A percentile compares a stretch with the other conserved stretches of the same genome.
phyloP scores from a whole-genome alignment of 2,329 filamentous ascomycete species.

The Chrysoporthe puriensis region DNA sequence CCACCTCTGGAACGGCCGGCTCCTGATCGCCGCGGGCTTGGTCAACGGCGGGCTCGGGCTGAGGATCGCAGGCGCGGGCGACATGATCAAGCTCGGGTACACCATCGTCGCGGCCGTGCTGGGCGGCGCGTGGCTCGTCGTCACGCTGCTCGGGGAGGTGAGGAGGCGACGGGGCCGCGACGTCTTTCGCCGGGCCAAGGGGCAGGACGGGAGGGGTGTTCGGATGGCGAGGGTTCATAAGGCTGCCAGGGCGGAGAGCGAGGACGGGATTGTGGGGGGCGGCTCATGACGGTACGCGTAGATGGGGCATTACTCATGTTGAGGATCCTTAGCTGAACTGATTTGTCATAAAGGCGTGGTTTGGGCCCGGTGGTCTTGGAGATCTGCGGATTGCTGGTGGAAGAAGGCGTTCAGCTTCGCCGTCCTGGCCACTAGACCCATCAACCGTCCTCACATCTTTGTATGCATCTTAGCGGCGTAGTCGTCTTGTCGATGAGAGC shows the following conservation, averaged over 20 bases:
- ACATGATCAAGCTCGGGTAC: constrained; percentile 41
- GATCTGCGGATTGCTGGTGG: too few species aligned
- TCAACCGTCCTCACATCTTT: too few species aligned
- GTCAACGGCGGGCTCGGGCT: constrained; percentile 51
- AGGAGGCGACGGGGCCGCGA: constrained; percentile 27
- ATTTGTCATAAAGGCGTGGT: too few species aligned
- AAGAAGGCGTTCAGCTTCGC: too few species aligned
- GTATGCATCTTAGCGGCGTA: too few species aligned
- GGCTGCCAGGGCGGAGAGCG: not conserved
- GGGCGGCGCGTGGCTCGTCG: constrained; percentile 43
- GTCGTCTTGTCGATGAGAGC: too few species aligned
- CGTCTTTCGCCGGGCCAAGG: not conserved
- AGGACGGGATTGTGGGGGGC: not conserved
- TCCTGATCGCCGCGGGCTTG: constrained; percentile 46
- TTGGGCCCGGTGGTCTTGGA: too few species aligned
- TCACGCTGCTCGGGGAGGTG: constrained; percentile 39
- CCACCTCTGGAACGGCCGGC: constrained; percentile 47
- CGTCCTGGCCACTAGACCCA: too few species aligned
- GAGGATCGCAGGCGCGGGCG: constrained; percentile 39
- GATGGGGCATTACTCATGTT: not conserved
- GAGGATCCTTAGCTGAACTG: too few species aligned
- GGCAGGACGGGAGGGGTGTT: not conserved
- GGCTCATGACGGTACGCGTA: not conserved
- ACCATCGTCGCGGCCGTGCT: constrained; percentile 43
- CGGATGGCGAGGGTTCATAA: constrained; percentile 13